These are phyloP conservation scores for Mucor indicus DNA, from an alignment of 371 early-diverging fungal genomes.

Conservation along the genomic window DNA sequence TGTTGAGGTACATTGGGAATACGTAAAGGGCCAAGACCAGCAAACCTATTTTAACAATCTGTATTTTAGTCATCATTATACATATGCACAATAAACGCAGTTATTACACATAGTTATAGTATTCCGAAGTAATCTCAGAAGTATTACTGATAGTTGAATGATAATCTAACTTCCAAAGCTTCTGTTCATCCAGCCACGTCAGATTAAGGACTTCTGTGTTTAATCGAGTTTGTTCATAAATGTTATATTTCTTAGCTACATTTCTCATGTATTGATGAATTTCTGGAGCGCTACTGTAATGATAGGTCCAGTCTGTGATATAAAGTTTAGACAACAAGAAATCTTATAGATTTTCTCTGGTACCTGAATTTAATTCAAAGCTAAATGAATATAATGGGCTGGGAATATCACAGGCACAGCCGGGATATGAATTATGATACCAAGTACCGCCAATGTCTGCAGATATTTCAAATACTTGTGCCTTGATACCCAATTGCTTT, in stretches of 20 bases:
- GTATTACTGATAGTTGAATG: neutral
- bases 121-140: neutral
- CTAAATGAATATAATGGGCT: slow-evolving; percentile 55
- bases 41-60: neutral
- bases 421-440: slow-evolving; percentile 61
- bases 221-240: slow-evolving; percentile 46
- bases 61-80: neutral
- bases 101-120: slow-evolving; percentile 31
- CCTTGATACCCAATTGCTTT: slow-evolving; percentile 44
- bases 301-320: slow-evolving; percentile 45
- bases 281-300: slow-evolving; percentile 43
- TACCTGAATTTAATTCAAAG: slow-evolving; percentile 45
- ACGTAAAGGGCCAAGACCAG: slow-evolving; percentile 3
- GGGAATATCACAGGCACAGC: slow-evolving; percentile 61
- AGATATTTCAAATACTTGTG: slow-evolving; percentile 52
- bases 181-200: slow-evolving; percentile 41
- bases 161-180: slow-evolving; percentile 46
- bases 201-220: slow-evolving; percentile 39
- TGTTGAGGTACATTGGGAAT: slow-evolving; percentile 10
- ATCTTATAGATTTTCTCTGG: neutral
- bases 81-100: neutral
- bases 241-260: slow-evolving; percentile 46
- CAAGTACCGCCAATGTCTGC: slow-evolving; percentile 63
- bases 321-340: neutral
- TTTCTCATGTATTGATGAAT: slow-evolving; percentile 49